Evolutionary conservation across 1,284 basidiomycete species (phyloP).

Genomic region (Afroboletus lepidellus): DNA sequence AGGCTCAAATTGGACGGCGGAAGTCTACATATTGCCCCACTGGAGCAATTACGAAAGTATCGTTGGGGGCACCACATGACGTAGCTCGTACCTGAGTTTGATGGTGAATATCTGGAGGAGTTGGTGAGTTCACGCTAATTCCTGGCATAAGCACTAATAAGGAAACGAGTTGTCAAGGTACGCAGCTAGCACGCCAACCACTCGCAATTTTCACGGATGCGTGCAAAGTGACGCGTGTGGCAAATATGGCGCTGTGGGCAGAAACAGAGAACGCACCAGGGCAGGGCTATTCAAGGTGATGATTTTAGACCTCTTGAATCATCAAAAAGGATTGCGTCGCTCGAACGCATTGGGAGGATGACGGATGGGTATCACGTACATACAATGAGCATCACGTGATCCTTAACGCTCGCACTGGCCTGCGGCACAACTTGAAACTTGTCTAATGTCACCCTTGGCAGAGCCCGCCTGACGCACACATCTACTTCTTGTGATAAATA

Average conservation of each 20-base stretch:
- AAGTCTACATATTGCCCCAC: not conserved
- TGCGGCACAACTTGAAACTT: not conserved
- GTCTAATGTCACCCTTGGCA: not conserved
- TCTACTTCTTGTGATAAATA: constrained; percentile 7
- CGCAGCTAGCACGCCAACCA: not conserved
- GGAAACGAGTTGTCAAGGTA: not conserved
- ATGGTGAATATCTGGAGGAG: not conserved
- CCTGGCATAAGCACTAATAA: not conserved
- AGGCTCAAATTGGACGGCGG: not conserved
- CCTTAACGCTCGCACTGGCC: not conserved
- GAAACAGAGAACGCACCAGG: not conserved
- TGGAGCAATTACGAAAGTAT: no score
- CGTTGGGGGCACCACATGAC: no score
- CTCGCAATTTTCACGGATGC: not conserved
- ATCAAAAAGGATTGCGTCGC: no score
- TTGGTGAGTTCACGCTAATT: not conserved
- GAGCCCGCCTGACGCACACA: not conserved
- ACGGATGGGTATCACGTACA: no score
- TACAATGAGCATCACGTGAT: not conserved
- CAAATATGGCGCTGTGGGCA: constrained; percentile 13
- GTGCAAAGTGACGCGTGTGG: not conserved
- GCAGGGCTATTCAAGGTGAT: no score
- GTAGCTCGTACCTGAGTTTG: no score
- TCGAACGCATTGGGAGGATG: no score
- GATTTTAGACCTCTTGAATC: no score